Percentiles rank a stretch among this genome's conserved stretches.
Evolutionary conservation across 768 basidiomycete species (phyloP).

Genomic region (Nidularia sp.): DNA sequence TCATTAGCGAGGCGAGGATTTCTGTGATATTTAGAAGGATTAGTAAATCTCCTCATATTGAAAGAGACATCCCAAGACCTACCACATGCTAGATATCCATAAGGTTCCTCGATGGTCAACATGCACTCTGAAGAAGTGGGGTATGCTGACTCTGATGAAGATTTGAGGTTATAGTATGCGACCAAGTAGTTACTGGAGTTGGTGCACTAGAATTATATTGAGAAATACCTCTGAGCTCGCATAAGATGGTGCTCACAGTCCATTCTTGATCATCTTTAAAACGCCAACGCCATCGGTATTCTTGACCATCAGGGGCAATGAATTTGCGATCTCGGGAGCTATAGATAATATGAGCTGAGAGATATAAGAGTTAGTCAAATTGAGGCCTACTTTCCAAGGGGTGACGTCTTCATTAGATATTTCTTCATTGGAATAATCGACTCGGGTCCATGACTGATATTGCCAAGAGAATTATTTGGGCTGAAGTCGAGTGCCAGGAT

Average conservation of each 20-base stretch:
- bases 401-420: slow-evolving; percentile 43
- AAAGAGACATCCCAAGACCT: slow-evolving; percentile 10
- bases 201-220: slow-evolving; percentile 40
- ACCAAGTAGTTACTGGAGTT: slow-evolving; percentile 47
- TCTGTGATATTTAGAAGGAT: slow-evolving; percentile 29
- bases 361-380: slow-evolving; percentile 1
- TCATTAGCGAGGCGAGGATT: slow-evolving; percentile 54
- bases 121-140: slow-evolving; percentile 53
- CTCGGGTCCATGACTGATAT: slow-evolving; percentile 37
- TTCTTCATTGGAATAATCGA: slow-evolving; percentile 40
- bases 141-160: slow-evolving; percentile 52
- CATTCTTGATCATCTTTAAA: slow-evolving; percentile 52
- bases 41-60: slow-evolving; percentile 1
- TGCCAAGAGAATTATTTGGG: slow-evolving; percentile 43
- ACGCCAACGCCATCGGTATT: slow-evolving; percentile 58
- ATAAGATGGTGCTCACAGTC: slow-evolving; percentile 42
- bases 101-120: slow-evolving; percentile 61
- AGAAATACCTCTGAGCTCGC: not conserved
- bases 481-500: slow-evolving; percentile 50
- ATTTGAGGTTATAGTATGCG: slow-evolving; percentile 58
- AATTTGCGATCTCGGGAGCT: slow-evolving; percentile 50
- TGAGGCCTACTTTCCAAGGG: slow-evolving; percentile 36
- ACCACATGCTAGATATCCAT: slow-evolving; percentile 54
- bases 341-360: slow-evolving; percentile 2
- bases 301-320: slow-evolving; percentile 51